A percentile compares a stretch with the other conserved stretches of the same genome.
phyloP scores from a whole-genome alignment of 768 basidiomycete genomes.

The Agaricus sinodeliciosus region DNA sequence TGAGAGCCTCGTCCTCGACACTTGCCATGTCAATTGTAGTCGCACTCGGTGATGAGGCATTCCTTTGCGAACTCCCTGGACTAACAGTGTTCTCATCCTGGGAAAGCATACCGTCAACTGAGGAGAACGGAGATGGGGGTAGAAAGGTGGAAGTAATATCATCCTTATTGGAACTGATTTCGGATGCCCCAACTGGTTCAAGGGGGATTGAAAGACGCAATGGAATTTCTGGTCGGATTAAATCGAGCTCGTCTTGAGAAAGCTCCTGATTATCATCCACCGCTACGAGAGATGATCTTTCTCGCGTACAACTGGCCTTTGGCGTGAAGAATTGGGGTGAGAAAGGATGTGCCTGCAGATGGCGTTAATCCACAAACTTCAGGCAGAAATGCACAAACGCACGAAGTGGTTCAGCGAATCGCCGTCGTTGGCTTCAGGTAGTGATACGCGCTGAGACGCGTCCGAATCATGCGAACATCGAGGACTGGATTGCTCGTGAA shows the following conservation, averaged over 20 bases:
- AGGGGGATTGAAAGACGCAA: neutral
- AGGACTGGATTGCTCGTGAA: neutral
- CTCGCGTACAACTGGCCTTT: neutral
- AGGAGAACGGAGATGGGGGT: neutral
- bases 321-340: neutral
- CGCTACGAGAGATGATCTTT: too few relatives aligned
- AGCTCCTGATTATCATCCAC: neutral
- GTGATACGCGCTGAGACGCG: neutral
- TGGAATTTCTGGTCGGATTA: constrained; percentile 1
- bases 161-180: neutral
- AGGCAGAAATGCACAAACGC: neutral
- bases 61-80: neutral
- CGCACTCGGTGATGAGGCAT: neutral
- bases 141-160: neutral
- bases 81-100: neutral
- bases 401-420: constrained; percentile 2
- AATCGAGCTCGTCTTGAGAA: constrained; percentile 8
- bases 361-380: neutral
- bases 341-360: neutral
- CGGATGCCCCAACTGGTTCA: neutral
- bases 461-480: neutral
- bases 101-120: neutral
- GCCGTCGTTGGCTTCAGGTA: neutral
- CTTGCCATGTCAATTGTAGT: neutral
- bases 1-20: neutral